These are phyloP conservation scores for Pisolithus albus DNA, from an alignment of 768 basidiomycete species.

Conservation along the genomic window DNA sequence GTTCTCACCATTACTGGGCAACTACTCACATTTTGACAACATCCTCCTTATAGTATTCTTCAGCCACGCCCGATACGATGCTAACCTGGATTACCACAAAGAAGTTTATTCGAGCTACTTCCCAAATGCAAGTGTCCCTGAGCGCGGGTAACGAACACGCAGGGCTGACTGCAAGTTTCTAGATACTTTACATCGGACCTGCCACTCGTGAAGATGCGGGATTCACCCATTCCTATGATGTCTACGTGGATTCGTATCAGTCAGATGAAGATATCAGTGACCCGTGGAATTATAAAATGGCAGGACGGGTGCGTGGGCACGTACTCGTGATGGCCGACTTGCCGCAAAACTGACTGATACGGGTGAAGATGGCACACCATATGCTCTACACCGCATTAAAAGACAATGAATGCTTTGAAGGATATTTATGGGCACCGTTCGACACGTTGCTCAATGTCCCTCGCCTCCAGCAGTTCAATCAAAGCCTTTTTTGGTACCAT, in stretches of 20 bases:
- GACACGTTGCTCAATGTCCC: conserved; percentile 45
- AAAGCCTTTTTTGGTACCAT: conserved; percentile 43
- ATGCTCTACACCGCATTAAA: conserved; percentile 44
- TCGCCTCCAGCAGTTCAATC: conserved; percentile 40
- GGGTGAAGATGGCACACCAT: conserved; percentile 40
- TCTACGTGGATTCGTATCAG: conserved; percentile 42
- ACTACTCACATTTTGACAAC: conserved; percentile 35
- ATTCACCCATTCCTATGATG: conserved; percentile 43
- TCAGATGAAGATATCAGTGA: conserved; percentile 37
- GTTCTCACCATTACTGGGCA: conserved; percentile 9
- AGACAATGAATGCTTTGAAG: conserved; percentile 40
- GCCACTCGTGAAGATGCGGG: conserved; percentile 40
- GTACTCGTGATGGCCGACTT: background rate
- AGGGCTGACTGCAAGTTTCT: background rate
- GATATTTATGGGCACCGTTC: conserved; percentile 49
- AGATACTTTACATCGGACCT: conserved; percentile 47
- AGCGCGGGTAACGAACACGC: background rate
- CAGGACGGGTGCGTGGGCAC: conserved; percentile 33
- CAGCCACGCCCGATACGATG: conserved; percentile 41
- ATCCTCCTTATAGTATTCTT: conserved; percentile 45
- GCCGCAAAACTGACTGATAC: background rate
- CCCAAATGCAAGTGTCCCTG: conserved; percentile 35
- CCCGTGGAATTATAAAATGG: conserved; percentile 33
- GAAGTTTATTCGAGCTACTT: conserved; percentile 44
- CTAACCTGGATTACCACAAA: conserved; percentile 39